These are phyloP conservation scores for Ogataea saltuana DNA, from an alignment of 805 yeast genomes.

Conservation along the genomic window DNA sequence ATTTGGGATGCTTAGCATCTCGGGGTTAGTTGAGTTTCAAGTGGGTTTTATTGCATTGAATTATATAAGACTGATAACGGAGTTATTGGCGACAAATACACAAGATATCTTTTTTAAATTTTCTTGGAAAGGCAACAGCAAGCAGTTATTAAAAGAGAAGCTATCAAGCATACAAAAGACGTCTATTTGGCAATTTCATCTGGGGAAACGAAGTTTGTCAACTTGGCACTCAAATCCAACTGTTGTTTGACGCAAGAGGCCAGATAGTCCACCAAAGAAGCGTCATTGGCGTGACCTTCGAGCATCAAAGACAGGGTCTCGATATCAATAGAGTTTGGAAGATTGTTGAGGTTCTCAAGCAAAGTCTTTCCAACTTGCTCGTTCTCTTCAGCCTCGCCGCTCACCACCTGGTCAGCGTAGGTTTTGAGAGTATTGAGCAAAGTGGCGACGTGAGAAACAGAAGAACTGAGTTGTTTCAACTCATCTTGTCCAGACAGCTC, in stretches of 20 bases:
- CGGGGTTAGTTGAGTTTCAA: too few species aligned
- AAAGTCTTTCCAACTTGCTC: slow-evolving; percentile 66
- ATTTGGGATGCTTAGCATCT: background rate
- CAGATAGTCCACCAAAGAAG: slow-evolving; percentile 76
- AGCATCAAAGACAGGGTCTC: slow-evolving; percentile 60
- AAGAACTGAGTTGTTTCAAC: slow-evolving; percentile 46
- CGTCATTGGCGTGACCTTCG: slow-evolving; percentile 75
- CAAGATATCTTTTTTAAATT: too few species aligned
- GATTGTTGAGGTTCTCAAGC: slow-evolving; percentile 54
- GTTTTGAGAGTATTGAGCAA: slow-evolving; percentile 51
- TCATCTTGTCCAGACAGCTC: slow-evolving; percentile 41
- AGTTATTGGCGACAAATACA: too few species aligned
- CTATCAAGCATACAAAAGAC: slow-evolving; percentile 3
- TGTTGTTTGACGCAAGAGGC: slow-evolving; percentile 85
- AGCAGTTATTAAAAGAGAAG: background rate
- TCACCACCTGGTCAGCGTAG: slow-evolving; percentile 46
- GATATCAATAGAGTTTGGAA: slow-evolving; percentile 50
- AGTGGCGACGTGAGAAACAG: slow-evolving; percentile 46
- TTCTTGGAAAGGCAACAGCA: background rate
- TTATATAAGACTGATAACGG: too few species aligned
- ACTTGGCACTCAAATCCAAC: slow-evolving; percentile 73
- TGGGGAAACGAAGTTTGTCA: slow-evolving; percentile 53
- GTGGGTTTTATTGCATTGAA: too few species aligned
- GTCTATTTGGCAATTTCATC: slow-evolving; percentile 33
- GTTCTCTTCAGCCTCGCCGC: slow-evolving; percentile 48